Evolutionary conservation across 352 stramenopile species (phyloP).

Genomic region (Phytophthora vignae): DNA sequence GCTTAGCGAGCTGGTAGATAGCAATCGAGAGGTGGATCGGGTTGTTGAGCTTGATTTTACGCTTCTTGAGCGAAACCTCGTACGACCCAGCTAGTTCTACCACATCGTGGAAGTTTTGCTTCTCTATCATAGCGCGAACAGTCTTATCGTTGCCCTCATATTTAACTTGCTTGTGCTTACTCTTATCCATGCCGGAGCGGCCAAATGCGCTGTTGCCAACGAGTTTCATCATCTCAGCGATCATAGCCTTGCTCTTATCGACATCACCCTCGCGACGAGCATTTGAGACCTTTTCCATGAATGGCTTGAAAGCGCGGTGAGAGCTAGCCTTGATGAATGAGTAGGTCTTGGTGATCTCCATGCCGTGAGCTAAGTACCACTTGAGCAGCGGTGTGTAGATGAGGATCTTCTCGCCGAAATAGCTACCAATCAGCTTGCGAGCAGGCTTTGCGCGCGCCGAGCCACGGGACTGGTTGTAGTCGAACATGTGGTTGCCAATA

Average conservation of each 20-base stretch:
- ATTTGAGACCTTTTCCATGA: constrained; percentile 28
- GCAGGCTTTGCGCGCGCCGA: constrained; percentile 25
- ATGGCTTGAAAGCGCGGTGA: constrained; percentile 31
- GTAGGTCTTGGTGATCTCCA: constrained; percentile 42
- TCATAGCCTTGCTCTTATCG: constrained; percentile 26
- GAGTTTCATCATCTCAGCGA: constrained; percentile 32
- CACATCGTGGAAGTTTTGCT: constrained; percentile 14
- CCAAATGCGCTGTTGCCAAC: constrained; percentile 26
- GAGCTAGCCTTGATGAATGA: constrained; percentile 35
- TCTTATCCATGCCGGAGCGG: constrained; percentile 24
- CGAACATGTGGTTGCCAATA: constrained; percentile 1
- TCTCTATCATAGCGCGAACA: constrained; percentile 7
- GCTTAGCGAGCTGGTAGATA: too few relatives aligned
- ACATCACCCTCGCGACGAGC: constrained; percentile 34
- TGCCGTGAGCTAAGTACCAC: constrained; percentile 50
- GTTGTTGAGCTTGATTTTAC: not conserved
- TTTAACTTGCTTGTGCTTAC: constrained; percentile 25
- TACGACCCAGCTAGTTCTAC: constrained; percentile 18
- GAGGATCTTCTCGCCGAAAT: constrained; percentile 48
- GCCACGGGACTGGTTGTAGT: not conserved
- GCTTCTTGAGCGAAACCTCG: constrained; percentile 18
- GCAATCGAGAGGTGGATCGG: constrained; percentile 1
- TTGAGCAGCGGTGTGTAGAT: constrained; percentile 48
- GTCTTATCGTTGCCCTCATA: constrained; percentile 16
- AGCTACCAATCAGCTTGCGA: constrained; percentile 45